These are phyloP conservation scores for Tolypocladium capitatum DNA, from an alignment of 2,329 filamentous ascomycete species.

Conservation along the genomic window DNA sequence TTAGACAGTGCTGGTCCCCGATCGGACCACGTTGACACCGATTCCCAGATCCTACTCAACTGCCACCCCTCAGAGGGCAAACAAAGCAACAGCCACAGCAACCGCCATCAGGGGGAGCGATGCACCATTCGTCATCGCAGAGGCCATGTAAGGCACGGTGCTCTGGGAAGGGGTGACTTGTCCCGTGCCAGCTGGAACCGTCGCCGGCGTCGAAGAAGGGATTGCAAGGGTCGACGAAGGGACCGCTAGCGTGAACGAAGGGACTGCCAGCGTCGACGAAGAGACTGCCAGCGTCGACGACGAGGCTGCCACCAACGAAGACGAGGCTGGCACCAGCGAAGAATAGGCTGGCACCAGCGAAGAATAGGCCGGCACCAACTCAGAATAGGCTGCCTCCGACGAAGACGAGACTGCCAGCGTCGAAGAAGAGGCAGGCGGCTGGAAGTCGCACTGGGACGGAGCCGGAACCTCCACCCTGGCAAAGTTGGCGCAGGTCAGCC, in stretches of 20 bases:
- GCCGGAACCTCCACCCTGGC: slow-evolving; percentile 7
- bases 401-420: too few species aligned
- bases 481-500: slow-evolving; percentile 54
- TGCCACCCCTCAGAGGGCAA: background rate
- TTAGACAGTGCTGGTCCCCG: background rate
- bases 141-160: background rate
- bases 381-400: too few species aligned
- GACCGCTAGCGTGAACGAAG: too few species aligned
- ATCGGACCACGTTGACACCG: background rate
- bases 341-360: too few species aligned
- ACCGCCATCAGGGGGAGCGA: background rate
- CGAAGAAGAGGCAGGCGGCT: background rate
- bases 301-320: too few species aligned
- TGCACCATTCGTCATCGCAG: background rate
- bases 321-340: too few species aligned
- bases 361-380: too few species aligned
- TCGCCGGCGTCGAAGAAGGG: too few species aligned
- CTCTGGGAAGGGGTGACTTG: background rate
- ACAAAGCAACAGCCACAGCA: background rate
- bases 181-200: background rate
- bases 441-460: background rate
- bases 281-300: too few species aligned
- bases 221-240: too few species aligned
- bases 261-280: too few species aligned
- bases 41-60: background rate